These are phyloP conservation scores for Pseudogymnoascus verrucosus DNA, from an alignment of 2,329 filamentous ascomycete species.

Conservation along the genomic window DNA sequence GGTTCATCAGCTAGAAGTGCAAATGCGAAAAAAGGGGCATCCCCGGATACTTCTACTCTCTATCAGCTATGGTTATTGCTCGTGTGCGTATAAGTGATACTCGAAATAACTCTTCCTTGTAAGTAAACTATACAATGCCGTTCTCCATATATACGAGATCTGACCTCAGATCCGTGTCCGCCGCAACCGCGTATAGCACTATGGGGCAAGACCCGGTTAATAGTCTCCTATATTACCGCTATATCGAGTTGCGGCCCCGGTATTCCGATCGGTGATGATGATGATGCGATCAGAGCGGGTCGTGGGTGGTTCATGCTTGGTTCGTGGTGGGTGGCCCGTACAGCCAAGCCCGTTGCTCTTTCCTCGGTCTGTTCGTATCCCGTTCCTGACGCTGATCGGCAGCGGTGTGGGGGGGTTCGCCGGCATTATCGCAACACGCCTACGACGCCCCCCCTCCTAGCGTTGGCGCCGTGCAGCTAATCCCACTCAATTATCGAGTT, in stretches of 20 bases:
- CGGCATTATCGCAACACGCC: neutral
- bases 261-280: neutral
- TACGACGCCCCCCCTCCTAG: neutral
- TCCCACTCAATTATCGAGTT: neutral
- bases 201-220: neutral
- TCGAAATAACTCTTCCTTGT: neutral
- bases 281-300: slow-evolving; percentile 5
- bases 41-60: neutral
- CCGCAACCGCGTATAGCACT: neutral
- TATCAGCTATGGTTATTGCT: neutral
- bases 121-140: neutral
- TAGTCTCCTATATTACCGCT: neutral
- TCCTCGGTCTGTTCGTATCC: slow-evolving; percentile 1
- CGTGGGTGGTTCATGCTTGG: neutral
- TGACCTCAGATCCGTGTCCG: neutral
- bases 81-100: neutral
- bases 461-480: neutral
- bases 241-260: neutral
- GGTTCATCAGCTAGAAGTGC: neutral
- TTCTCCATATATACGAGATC: slow-evolving; percentile 1
- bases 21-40: neutral
- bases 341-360: neutral
- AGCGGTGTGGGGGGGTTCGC: neutral
- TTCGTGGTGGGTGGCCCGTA: neutral
- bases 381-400: neutral